phyloP scores from a whole-genome alignment of 257 asterid genomes.

The Solanum sitiens region DNA sequence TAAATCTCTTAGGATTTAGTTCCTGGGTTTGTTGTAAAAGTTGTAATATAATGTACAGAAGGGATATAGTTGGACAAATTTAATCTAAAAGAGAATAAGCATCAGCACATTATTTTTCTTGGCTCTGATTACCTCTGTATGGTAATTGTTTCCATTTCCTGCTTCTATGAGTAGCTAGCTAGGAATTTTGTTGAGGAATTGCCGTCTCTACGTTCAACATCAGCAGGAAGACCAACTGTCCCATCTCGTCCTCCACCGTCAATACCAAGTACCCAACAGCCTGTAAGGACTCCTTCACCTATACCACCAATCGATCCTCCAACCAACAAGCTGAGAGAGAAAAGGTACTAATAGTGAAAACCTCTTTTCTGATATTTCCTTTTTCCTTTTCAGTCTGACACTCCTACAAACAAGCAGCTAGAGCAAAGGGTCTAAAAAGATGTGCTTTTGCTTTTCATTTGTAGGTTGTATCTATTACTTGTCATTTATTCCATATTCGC shows the following conservation, averaged over 20 bases:
- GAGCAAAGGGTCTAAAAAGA: neutral
- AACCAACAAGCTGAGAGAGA: slow-evolving; percentile 57
- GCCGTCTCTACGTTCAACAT: slow-evolving; percentile 55
- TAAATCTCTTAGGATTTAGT: neutral
- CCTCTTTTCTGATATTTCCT: slow-evolving; percentile 2
- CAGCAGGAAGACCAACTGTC: slow-evolving; percentile 72
- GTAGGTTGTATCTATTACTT: neutral
- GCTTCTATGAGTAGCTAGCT: slow-evolving; percentile 34
- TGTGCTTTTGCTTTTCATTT: neutral
- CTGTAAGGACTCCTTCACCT: slow-evolving; percentile 43
- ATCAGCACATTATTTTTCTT: neutral
- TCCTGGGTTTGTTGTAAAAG: neutral
- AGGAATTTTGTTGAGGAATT: slow-evolving; percentile 44
- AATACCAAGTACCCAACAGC: slow-evolving; percentile 45
- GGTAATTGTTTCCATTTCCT: slow-evolving; percentile 2
- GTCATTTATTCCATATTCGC: neutral
- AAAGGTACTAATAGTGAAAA: slow-evolving; percentile 38
- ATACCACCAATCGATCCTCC: slow-evolving; percentile 75
- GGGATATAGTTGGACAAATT: neutral
- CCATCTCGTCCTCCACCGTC: slow-evolving; percentile 45
- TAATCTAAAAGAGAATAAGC: neutral
- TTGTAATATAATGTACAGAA: neutral
- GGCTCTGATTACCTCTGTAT: neutral
- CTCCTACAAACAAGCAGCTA: neutral
- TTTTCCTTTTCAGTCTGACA: neutral